Evolutionary conservation across 2,329 filamentous ascomycete genomes (phyloP).

Genomic region (Aspergillus aculeatus): DNA sequence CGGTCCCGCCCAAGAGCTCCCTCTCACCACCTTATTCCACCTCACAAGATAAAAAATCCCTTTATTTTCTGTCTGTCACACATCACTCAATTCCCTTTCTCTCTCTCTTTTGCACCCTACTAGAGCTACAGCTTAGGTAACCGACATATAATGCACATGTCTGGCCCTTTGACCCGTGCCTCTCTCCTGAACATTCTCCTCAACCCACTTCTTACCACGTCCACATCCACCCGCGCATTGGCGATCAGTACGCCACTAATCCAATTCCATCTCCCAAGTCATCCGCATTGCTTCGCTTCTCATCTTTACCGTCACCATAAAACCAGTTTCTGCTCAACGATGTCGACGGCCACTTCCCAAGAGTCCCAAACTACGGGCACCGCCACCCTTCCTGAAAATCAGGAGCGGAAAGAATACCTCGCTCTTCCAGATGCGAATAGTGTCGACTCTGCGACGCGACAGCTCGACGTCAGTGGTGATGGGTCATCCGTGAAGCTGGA

Average conservation of each 20-base stretch:
- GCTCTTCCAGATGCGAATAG: slow-evolving; percentile 73
- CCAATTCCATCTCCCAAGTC: background rate
- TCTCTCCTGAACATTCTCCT: slow-evolving; percentile 28
- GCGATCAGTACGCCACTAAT: slow-evolving; percentile 8
- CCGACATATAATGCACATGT: slow-evolving; percentile 28
- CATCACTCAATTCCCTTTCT: background rate
- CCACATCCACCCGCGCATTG: slow-evolving; percentile 4
- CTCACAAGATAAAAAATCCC: slow-evolving; percentile 1
- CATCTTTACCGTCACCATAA: slow-evolving; percentile 15
- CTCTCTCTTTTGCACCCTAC: background rate
- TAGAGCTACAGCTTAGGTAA: background rate
- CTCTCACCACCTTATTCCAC: background rate
- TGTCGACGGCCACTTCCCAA: slow-evolving; percentile 14
- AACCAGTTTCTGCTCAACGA: slow-evolving; percentile 21
- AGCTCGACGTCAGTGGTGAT: slow-evolving; percentile 64
- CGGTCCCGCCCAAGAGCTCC: background rate
- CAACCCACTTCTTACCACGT: slow-evolving; percentile 16
- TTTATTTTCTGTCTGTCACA: background rate
- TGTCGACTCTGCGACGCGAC: slow-evolving; percentile 74
- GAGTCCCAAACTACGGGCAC: slow-evolving; percentile 14
- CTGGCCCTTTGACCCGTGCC: slow-evolving; percentile 26
- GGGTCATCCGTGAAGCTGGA: slow-evolving; percentile 58
- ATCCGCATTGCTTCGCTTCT: slow-evolving; percentile 20
- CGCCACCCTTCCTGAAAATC: background rate
- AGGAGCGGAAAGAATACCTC: slow-evolving; percentile 47